Conservation (phyloP, 163 green algal species). For the Chlorella variabilis region DNA sequence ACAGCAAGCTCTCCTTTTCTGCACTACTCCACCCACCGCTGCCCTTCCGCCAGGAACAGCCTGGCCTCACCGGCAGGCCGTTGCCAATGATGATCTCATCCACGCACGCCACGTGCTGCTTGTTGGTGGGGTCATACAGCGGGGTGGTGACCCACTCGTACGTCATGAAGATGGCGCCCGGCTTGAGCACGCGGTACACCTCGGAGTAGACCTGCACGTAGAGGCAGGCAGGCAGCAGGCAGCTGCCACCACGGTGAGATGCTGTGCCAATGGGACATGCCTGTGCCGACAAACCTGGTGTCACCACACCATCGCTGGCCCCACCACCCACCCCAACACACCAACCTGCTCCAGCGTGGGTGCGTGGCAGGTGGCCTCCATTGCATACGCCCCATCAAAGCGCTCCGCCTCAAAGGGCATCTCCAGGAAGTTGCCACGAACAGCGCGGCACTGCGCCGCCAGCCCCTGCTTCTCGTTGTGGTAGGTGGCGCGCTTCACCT, state of each 20-base stretch:
- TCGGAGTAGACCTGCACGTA: slow-evolving; percentile 88
- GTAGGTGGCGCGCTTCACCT: slow-evolving; percentile 83
- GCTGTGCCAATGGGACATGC: no score
- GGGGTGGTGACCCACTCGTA: slow-evolving; percentile 88
- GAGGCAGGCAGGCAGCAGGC: no score
- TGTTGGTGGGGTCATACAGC: slow-evolving; percentile 87
- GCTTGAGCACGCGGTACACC: slow-evolving; percentile 95
- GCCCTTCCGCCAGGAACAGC: neutral
- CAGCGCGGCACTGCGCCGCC: slow-evolving; percentile 72
- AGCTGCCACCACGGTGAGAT: no score
- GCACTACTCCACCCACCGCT: neutral
- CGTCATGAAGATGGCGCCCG: slow-evolving; percentile 86
- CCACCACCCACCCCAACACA: neutral
- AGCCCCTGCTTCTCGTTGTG: slow-evolving; percentile 88
- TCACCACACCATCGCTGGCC: no score
- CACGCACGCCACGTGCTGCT: slow-evolving; percentile 90
- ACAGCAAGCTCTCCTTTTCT: no score
- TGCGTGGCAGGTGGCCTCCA: slow-evolving; percentile 98
- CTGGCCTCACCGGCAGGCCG: slow-evolving; percentile 81
- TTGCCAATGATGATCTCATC: slow-evolving; percentile 99
- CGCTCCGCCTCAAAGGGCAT: slow-evolving; percentile 84
- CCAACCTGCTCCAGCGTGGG: slow-evolving; percentile 54
- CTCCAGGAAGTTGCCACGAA: slow-evolving; percentile 95
- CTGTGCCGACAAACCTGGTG: no score
- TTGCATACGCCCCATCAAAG: slow-evolving; percentile 96